Evolutionary conservation across 78 protist species (phyloP), one percentile per base, ranked within the genome.

Genomic region (Tieghemostelium lacteum): DNA sequence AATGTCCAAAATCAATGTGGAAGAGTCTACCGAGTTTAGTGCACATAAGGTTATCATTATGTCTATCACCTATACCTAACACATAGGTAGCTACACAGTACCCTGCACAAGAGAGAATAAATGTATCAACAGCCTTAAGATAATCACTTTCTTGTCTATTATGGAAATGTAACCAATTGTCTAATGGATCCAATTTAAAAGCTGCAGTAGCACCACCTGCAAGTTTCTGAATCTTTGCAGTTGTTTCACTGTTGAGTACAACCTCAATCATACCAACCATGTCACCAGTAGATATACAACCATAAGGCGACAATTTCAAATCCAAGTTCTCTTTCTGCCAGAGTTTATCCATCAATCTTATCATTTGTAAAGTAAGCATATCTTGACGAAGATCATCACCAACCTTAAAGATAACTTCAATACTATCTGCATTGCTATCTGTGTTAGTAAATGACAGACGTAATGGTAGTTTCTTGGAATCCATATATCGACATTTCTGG

Each of bases 31-130:
- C 99, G 2, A 70, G 3, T 50, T 73, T 83, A 6, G 94, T 92
- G n/a, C 89, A 52, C 99, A 97, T 97, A n/a, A 97, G 55, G 95
- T 98, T 98, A 93, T 98, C 99, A 39, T 92, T 94, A 93, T 98
- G 99, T n/a, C 99, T 76, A 70, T 98, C 99, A 42, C 99, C 99
- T 34, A 98, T 98, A 33, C 99, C 99, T 16, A 98, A 73, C 0
- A 98, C 97, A 74, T 96, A 98, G 19, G 98, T 98, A 19, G 99
- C 99, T 2, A 97, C 98, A 88, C 98, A 96, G 88, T 98, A 98
- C 16, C 96, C 98, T 0, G 99, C 98, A 26, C 96, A 86, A 12
- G 97, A 93, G 16, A 77, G 40, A 16, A 86, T 72, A 34, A 97
- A 98, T 29, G 89, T 96, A 28, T 86, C 75, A 2, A 93, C 80